Evolutionary conservation across 2,329 filamentous ascomycete genomes (phyloP).

Genomic region (Zymoseptoria tritici): DNA sequence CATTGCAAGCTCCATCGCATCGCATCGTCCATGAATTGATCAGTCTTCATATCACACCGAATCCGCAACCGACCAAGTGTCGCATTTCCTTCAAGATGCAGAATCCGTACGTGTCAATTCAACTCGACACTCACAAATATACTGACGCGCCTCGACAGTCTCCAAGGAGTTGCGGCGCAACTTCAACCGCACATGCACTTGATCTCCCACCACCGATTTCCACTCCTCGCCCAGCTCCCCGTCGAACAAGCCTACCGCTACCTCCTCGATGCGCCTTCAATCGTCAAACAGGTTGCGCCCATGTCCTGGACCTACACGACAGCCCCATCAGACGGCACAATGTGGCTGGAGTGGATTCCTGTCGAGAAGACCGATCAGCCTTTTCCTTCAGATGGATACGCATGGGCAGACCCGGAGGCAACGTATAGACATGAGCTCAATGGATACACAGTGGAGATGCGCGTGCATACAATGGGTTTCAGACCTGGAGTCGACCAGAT

Average conservation of each 20-base stretch:
- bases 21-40: neutral
- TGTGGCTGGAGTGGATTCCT: conserved; percentile 86
- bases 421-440: conserved; percentile 66
- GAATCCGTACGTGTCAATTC: conserved; percentile 10
- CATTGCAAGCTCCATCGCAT: neutral
- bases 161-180: conserved; percentile 17
- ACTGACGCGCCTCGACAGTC: conserved; percentile 13
- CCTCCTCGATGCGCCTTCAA: conserved; percentile 74
- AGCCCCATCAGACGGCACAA: conserved; percentile 69
- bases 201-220: conserved; percentile 75
- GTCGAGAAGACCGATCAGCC: conserved; percentile 60
- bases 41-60: neutral
- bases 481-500: conserved; percentile 63
- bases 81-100: conserved; percentile 14
- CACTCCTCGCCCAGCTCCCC: conserved; percentile 62
- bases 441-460: conserved; percentile 77
- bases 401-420: conserved; percentile 79
- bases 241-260: conserved; percentile 74
- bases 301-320: conserved; percentile 94
- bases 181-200: conserved; percentile 66
- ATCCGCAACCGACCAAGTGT: conserved; percentile 3
- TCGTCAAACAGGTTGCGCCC: conserved; percentile 74
- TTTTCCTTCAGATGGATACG: conserved; percentile 84
- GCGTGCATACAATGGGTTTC: conserved; percentile 74
- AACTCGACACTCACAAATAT: neutral